These are phyloP conservation scores for Leptomonas pyrrhocoris DNA, from an alignment of 208 protist genomes.

Conservation along the genomic window DNA sequence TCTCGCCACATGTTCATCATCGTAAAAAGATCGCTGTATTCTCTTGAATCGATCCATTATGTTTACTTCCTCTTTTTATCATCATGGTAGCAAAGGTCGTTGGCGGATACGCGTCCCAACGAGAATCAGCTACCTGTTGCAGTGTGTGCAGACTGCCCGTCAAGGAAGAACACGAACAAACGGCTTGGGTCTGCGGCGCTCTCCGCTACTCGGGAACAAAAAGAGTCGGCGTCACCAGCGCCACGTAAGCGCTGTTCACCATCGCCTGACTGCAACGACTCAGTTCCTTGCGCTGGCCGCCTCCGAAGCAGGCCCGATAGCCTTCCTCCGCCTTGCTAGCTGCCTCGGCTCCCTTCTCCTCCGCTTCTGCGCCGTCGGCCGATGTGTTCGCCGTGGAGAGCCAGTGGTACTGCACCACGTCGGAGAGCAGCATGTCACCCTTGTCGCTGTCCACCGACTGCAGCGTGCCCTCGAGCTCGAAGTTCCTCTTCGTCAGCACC, in stretches of 20 bases:
- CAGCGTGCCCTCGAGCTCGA: slow-evolving; percentile 75
- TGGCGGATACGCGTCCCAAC: too few species aligned
- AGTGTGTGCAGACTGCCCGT: too few species aligned
- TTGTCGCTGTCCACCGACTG: slow-evolving; percentile 69
- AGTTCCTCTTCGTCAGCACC: slow-evolving; percentile 51
- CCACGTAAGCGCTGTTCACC: slow-evolving; percentile 76
- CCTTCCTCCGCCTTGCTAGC: slow-evolving; percentile 5
- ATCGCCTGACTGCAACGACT: slow-evolving; percentile 53
- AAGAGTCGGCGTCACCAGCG: slow-evolving; percentile 66
- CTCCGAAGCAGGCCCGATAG: slow-evolving; percentile 29
- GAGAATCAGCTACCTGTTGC: too few species aligned
- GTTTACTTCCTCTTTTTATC: too few species aligned
- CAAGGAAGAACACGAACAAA: too few species aligned
- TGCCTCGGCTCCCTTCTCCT: slow-evolving; percentile 9
- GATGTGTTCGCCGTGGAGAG: neutral
- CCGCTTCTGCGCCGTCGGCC: slow-evolving; percentile 3
- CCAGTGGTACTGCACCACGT: slow-evolving; percentile 72
- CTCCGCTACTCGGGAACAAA: slow-evolving; percentile 30
- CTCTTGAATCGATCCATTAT: too few species aligned
- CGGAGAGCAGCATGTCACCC: slow-evolving; percentile 70
- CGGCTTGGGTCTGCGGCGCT: too few species aligned
- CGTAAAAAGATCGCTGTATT: too few species aligned
- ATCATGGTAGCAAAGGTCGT: too few species aligned
- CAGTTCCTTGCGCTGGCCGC: slow-evolving; percentile 48
- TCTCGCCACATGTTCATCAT: too few species aligned